phyloP scores from a whole-genome alignment of 1,139 yeast species.

The Tardiomyces blankii region DNA sequence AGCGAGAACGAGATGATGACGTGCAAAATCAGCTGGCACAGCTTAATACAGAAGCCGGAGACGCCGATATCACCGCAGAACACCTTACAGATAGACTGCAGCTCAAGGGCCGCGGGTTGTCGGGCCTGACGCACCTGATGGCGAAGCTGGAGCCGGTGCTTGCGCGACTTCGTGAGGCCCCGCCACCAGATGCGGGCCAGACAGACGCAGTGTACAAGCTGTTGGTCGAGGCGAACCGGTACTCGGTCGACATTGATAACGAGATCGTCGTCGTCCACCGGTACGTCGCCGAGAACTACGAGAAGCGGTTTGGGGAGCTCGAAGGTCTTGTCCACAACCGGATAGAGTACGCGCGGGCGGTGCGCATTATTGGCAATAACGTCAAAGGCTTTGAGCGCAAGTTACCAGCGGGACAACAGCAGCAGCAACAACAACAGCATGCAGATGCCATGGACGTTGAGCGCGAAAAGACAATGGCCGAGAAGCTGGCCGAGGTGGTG shows the following conservation, averaged over 20 bases:
- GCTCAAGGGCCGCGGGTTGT: constrained; percentile 12
- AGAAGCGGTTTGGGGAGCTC: constrained; percentile 60
- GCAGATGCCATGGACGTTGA: constrained; percentile 12
- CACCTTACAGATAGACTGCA: constrained; percentile 10
- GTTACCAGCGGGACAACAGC: constrained; percentile 17
- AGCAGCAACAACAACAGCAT: constrained; percentile 6
- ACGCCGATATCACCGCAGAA: constrained; percentile 13
- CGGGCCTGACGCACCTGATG: constrained; percentile 11
- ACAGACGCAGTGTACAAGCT: constrained; percentile 21
- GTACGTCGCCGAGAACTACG: constrained; percentile 43
- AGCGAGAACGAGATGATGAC: neutral
- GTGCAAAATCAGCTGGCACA: constrained; percentile 1
- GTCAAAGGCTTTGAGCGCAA: constrained; percentile 20
- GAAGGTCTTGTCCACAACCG: constrained; percentile 55
- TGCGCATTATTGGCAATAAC: constrained; percentile 43
- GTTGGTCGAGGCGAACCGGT: constrained; percentile 43
- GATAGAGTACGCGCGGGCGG: constrained; percentile 47
- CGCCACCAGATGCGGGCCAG: constrained; percentile 5
- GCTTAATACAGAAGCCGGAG: constrained; percentile 6
- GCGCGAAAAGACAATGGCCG: constrained; percentile 9
- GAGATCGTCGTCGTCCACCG: constrained; percentile 44
- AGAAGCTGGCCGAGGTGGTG: constrained; percentile 32
- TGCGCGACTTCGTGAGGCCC: constrained; percentile 13
- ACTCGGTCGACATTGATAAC: constrained; percentile 42
- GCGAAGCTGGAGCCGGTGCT: constrained; percentile 19